A percentile compares a stretch with the other conserved stretches of the same genome.
These are phyloP conservation scores for Pyrrhoderma lamaoense DNA, from an alignment of 1,284 basidiomycete genomes.

Conservation along the genomic window DNA sequence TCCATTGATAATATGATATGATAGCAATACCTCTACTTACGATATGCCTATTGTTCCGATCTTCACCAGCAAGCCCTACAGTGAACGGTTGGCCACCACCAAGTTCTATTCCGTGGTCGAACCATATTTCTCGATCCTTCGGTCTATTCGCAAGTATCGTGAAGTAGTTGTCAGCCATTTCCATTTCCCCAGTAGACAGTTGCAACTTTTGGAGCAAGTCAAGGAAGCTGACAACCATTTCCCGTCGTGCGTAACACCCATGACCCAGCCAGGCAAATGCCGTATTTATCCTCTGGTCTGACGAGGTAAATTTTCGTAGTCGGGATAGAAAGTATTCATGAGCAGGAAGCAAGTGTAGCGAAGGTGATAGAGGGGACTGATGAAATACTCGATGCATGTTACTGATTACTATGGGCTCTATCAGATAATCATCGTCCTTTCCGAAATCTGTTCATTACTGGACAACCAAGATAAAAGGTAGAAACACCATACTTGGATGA, in stretches of 20 bases:
- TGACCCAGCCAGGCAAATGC: constrained; percentile 63
- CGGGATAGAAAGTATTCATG: constrained; percentile 52
- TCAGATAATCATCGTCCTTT: constrained; percentile 64
- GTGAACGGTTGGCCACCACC: constrained; percentile 58
- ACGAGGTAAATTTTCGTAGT: constrained; percentile 30
- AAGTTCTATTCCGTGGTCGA: constrained; percentile 53
- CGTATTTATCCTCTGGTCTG: constrained; percentile 37
- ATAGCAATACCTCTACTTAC: constrained; percentile 32
- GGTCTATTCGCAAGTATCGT: constrained; percentile 45
- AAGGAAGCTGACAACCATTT: constrained; percentile 41
- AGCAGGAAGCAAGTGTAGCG: constrained; percentile 51
- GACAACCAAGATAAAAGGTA: not conserved
- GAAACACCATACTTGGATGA: constrained; percentile 45
- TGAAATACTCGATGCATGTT: constrained; percentile 34
- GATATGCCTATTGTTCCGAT: constrained; percentile 50
- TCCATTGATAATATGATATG: not conserved
- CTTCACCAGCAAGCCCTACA: constrained; percentile 47
- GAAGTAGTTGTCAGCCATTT: constrained; percentile 69
- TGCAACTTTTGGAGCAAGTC: constrained; percentile 38
- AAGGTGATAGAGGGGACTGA: constrained; percentile 21
- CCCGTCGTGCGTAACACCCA: constrained; percentile 45
- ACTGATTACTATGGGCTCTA: constrained; percentile 49
- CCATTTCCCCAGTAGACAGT: constrained; percentile 41
- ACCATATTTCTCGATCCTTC: constrained; percentile 43
- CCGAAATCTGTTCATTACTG: not conserved